Percentiles rank a stretch among this genome's conserved stretches.
phyloP scores from a whole-genome alignment of 176 grass and related monocot genomes.

The Chloris gayana region DNA sequence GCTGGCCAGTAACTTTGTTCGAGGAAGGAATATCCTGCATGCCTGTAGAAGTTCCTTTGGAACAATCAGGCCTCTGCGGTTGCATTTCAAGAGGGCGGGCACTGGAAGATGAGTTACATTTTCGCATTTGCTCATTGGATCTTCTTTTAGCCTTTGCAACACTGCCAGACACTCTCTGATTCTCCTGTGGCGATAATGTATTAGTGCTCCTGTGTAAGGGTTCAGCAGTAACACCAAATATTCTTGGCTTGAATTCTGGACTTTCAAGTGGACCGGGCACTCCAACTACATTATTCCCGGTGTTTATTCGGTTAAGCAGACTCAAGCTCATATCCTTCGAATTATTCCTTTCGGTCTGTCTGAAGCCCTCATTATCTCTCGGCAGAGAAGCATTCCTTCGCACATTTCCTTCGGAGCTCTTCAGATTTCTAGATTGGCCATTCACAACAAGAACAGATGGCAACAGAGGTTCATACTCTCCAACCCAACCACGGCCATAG shows the following conservation, averaged over 20 bases:
- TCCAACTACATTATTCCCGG: conserved; percentile 44
- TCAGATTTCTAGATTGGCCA: conserved; percentile 40
- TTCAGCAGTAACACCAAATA: conserved; percentile 52
- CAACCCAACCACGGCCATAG: conserved; percentile 95
- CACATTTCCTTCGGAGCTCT: conserved; percentile 33
- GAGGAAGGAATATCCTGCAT: conserved; percentile 32
- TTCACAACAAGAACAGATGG: conserved; percentile 62
- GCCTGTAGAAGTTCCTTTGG: conserved; percentile 42
- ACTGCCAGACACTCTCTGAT: conserved; percentile 41
- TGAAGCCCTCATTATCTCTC: conserved; percentile 39
- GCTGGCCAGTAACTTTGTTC: conserved; percentile 45
- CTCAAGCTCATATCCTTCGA: conserved; percentile 52
- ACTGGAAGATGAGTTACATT: conserved; percentile 44
- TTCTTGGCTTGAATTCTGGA: conserved; percentile 56
- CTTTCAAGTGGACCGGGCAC: conserved; percentile 55
- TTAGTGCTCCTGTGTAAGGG: conserved; percentile 43
- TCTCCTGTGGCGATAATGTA: conserved; percentile 40
- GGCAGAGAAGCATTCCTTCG: conserved; percentile 43
- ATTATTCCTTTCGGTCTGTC: conserved; percentile 38
- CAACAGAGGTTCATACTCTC: conserved; percentile 73
- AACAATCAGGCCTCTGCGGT: conserved; percentile 37
- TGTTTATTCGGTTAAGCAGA: conserved; percentile 39
- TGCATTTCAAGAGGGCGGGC: conserved; percentile 41
- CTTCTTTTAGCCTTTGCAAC: conserved; percentile 55
- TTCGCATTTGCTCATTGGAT: conserved; percentile 44